A percentile compares a stretch with the other conserved stretches of the same genome.
Evolutionary conservation across 176 grass and related monocot genomes (phyloP).

Genomic region (Aegilops bicornis): DNA sequence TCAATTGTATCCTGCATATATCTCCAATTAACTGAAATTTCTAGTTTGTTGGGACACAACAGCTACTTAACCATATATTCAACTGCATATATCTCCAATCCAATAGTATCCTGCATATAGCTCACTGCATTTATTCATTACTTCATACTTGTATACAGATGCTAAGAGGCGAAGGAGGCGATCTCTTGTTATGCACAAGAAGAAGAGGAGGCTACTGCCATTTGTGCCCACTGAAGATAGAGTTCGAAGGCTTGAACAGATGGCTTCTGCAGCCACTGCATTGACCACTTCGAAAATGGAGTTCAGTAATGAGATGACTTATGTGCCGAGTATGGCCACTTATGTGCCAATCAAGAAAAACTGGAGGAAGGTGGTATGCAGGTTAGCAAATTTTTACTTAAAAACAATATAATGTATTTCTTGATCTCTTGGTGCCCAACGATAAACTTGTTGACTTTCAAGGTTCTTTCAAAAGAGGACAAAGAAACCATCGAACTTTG

Average conservation of each 20-base stretch:
- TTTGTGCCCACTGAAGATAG: slow-evolving; percentile 63
- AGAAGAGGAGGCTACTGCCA: slow-evolving; percentile 77
- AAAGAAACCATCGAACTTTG: slow-evolving; percentile 80
- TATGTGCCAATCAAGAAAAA: slow-evolving; percentile 60
- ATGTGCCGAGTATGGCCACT: slow-evolving; percentile 59
- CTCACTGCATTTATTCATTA: background rate
- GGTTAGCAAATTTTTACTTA: slow-evolving; percentile 37
- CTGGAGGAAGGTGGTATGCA: slow-evolving; percentile 88
- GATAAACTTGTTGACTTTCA: slow-evolving; percentile 18
- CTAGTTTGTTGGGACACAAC: background rate
- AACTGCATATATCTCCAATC: no score
- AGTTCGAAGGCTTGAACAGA: slow-evolving; percentile 58
- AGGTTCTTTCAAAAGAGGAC: slow-evolving; percentile 76
- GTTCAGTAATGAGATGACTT: slow-evolving; percentile 78
- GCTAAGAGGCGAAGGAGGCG: slow-evolving; percentile 36
- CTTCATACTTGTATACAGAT: slow-evolving; percentile 32
- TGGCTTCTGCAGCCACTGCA: slow-evolving; percentile 84
- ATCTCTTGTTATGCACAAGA: slow-evolving; percentile 73
- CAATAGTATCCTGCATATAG: no score
- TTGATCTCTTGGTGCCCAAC: slow-evolving; percentile 3
- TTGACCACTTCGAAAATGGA: slow-evolving; percentile 61
- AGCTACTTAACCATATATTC: no score
- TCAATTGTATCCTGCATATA: no score
- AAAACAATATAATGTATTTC: background rate
- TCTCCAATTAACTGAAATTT: background rate